phyloP scores from a whole-genome alignment of 257 asterid species.

The Nicotiana otophora region DNA sequence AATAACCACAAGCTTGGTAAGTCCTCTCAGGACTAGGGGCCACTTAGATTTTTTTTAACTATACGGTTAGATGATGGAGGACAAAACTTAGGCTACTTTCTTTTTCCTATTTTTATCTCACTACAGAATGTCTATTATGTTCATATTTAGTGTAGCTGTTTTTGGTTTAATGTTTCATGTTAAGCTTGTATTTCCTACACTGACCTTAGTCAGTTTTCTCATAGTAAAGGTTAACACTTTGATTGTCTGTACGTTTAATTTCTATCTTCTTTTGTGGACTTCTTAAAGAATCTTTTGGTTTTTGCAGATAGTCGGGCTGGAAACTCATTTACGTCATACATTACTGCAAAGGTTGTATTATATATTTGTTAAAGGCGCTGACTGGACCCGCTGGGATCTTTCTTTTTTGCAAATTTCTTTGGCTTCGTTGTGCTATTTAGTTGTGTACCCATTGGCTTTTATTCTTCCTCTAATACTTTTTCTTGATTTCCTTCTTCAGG shows the following conservation, averaged over 20 bases:
- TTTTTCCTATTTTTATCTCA: not conserved
- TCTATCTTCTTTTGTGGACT: not conserved
- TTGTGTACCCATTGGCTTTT: conserved; percentile 2
- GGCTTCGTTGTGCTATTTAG: conserved; percentile 10
- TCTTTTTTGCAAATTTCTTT: not conserved
- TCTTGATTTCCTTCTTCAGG: conserved; percentile 35
- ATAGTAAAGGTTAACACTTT: not conserved
- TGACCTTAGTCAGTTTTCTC: not conserved
- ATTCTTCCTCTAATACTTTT: conserved; percentile 2
- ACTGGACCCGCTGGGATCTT: not conserved
- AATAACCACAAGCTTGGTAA: not conserved
- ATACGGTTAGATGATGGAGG: not conserved
- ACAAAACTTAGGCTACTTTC: not conserved
- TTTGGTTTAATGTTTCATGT: not conserved
- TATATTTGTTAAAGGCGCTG: conserved; percentile 15
- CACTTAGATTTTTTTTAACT: not conserved
- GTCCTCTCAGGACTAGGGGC: not conserved
- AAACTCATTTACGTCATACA: conserved; percentile 75
- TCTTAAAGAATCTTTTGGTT: conserved; percentile 6
- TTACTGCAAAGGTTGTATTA: conserved; percentile 75
- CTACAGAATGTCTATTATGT: not conserved
- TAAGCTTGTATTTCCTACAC: not conserved
- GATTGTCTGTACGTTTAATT: not conserved
- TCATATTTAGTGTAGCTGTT: not conserved
- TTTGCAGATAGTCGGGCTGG: conserved; percentile 88